Base-by-base conservation (phyloP, 306 rosid genomes). In the Ammopiptanthus mongolicus region DNA sequence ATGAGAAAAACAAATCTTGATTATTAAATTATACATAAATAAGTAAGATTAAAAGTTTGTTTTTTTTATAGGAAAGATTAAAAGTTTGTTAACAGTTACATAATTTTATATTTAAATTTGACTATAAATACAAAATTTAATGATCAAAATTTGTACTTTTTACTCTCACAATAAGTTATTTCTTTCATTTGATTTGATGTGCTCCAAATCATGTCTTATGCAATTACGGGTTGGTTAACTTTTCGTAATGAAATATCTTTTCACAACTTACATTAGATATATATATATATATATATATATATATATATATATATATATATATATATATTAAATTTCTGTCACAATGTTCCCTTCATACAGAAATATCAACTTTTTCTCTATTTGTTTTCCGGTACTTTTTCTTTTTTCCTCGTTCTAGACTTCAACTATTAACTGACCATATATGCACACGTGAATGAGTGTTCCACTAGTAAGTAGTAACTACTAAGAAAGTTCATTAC, bases 401-500 rank as follows among this genome's bases (percentile, higher is more conserved):
- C 17, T 51, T 15, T 9, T 15, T 31, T 3, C 21, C 50, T 31
- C 71, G 13, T 4, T 47, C 78, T 31, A 11, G n/a, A 29, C 44
- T 42, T 42, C 10, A 58, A 15, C 47, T 31, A 41, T 58, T 17
- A 5, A 44, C 44, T 3, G 25, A 74, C 60, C 73, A 42, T 17
- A 31, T 37, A 19, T 11, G 4, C 10, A 48, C 68, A 65, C 11
- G 36, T 48, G 19, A 48, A 69, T 33, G 70, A 6, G 3, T 9
- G 62, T 21, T 77, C 53, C 56, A 15, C 19, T 1, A 48, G 65
- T 69, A 36, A 15, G 14, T 1, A 48, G 65, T 69, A 36, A 7
- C 28, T 19, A 22, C 59, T 55, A 69, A 18, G 61, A 31, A 36
- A 44, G 65, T 58, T 37, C 82, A 65, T 75, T 51, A 76, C 84